phyloP scores from a whole-genome alignment of 2,329 filamentous ascomycete species.

The Fusarium pseudocircinatum region DNA sequence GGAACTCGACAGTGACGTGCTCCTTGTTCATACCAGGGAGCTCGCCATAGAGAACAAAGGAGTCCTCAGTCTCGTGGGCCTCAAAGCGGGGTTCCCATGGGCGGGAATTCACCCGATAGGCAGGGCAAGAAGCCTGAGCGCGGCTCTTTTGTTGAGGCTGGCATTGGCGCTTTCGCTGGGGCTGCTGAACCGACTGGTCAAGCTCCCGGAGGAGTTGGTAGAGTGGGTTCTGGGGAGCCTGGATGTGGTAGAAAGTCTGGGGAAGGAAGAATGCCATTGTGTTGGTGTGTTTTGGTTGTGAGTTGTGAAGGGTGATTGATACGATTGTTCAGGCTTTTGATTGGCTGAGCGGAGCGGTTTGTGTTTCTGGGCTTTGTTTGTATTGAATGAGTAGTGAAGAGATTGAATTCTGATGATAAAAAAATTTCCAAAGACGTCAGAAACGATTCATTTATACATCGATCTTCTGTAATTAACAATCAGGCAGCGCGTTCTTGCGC shows the following conservation, averaged over 20 bases:
- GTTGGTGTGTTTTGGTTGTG: background rate
- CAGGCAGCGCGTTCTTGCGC: constrained; percentile 5
- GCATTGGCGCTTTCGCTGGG: constrained; percentile 20
- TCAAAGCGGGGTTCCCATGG: constrained; percentile 17
- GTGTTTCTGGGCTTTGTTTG: background rate
- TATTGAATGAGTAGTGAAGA: background rate
- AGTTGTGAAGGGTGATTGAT: background rate
- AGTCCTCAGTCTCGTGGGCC: constrained; percentile 51
- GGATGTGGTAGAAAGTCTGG: constrained; percentile 9
- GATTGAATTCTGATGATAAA: background rate
- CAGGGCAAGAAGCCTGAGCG: constrained; percentile 36
- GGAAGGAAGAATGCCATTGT: constrained; percentile 26
- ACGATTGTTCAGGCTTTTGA: background rate
- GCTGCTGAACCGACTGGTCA: constrained; percentile 18
- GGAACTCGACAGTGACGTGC: constrained; percentile 78
- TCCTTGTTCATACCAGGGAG: constrained; percentile 77
- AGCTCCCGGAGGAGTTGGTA: constrained; percentile 14
- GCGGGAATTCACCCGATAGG: background rate
- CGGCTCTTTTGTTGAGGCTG: constrained; percentile 9
- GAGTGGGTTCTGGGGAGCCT: constrained; percentile 18
- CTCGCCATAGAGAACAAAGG: constrained; percentile 80
- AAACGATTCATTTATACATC: background rate
- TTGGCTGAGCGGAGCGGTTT: background rate
- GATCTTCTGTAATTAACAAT: fast-evolving
- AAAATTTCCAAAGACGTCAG: background rate